Evolutionary conservation across 345 rosid genomes (phyloP).

Genomic region (Corchorus capsularis): DNA sequence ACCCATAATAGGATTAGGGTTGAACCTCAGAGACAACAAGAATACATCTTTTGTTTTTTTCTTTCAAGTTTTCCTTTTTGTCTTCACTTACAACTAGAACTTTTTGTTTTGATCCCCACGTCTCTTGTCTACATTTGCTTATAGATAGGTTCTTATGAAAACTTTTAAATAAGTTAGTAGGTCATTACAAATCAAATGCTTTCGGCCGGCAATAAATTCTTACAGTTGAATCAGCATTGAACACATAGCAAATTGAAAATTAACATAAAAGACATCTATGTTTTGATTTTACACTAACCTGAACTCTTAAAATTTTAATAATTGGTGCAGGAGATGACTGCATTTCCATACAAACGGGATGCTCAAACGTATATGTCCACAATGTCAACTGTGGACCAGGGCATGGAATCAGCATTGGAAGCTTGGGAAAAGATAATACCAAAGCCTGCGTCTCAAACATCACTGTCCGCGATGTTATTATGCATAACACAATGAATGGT

Average conservation of each 20-base stretch:
- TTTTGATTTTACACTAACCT: conserved; percentile 16
- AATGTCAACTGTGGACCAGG: conserved; percentile 95
- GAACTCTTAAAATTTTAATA: conserved; percentile 23
- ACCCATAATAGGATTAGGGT: conserved; percentile 25
- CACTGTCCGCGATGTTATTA: conserved; percentile 72
- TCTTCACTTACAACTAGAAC: conserved; percentile 33
- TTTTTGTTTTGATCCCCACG: conserved; percentile 23
- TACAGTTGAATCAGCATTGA: conserved; percentile 6
- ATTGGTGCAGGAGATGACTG: conserved; percentile 88
- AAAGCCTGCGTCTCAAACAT: conserved; percentile 97
- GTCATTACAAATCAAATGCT: conserved; percentile 7
- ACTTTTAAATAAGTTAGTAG: neutral
- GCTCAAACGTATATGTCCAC: conserved; percentile 82
- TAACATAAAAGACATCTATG: conserved; percentile 5
- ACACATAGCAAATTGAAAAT: neutral
- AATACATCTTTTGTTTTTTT: conserved; percentile 23
- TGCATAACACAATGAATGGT: conserved; percentile 88
- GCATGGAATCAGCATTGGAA: conserved; percentile 95
- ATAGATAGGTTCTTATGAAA: neutral
- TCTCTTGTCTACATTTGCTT: conserved; percentile 23
- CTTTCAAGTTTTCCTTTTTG: conserved; percentile 25
- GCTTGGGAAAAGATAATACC: conserved; percentile 76
- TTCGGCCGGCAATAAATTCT: conserved; percentile 1
- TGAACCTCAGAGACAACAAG: conserved; percentile 28
- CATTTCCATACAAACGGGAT: conserved; percentile 88